Evolutionary conservation across 179 eudicot species (phyloP), one percentile per base, ranked within the genome.

Genomic region (Beta corolliflora): DNA sequence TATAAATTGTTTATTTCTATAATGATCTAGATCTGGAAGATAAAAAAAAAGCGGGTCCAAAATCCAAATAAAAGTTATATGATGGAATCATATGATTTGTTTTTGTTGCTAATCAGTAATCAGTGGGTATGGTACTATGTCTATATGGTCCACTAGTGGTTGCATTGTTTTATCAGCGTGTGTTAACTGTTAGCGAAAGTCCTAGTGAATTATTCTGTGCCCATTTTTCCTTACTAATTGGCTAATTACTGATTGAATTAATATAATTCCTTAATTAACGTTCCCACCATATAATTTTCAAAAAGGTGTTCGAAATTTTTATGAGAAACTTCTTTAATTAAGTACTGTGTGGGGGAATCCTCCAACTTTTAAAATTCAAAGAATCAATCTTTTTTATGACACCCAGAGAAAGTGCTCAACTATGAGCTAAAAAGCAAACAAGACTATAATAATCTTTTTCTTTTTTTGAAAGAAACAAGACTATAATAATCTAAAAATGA

Each of bases 141-240:
- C 85, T n/a, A n/a, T 65, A 29, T 58, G 84, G 81, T 76, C 85
- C 85, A 80, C 85, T 60, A 61, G 79, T 85, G 48, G 88, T 76
- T 82, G 84, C 74, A 71, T 3, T 76, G 80, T 80, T 76, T 53
- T 58, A 81, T 73, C 75, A 81, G 25, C 86, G 80, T 72, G 69
- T n/a, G n/a, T n/a, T n/a, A n/a, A n/a, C n/a, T 61, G 67, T 70
- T 45, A 29, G 72, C 65, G 16, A 44, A 53, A 82, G 74, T 65
- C 36, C 6, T 71, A 15, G 29, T 16, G 3, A 29, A 31, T 67
- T 50, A 71, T 70, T 21, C 68, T 68, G 31, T 81, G 65, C 46
- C 48, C 31, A 52, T 58, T 29, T 74, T 23, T 11, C 15, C 25
- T 66, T 36, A 18, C 13, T 63, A 11, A 52, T 7, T 55, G 0